Conservation (phyloP, 371 early-diverging fungal species). For the Syncephalastrum racemosum region DNA sequence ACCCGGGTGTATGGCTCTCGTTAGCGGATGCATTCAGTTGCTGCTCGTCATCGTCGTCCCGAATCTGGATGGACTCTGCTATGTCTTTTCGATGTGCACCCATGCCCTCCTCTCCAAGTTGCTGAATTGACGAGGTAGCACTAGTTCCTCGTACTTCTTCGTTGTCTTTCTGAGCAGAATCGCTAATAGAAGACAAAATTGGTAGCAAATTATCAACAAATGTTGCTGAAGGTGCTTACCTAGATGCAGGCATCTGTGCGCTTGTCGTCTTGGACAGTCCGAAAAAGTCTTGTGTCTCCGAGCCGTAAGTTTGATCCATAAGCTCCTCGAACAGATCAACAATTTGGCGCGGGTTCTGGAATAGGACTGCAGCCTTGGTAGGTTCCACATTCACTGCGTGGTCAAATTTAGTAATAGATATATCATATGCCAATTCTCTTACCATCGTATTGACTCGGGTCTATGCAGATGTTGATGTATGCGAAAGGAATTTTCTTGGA, state of each 20-base stretch:
- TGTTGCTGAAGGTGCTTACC: not conserved
- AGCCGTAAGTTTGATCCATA: constrained; percentile 20
- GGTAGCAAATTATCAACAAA: not conserved
- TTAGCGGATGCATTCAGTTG: too few relatives aligned
- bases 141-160: not conserved
- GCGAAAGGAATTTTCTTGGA: constrained; percentile 35
- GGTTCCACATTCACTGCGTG: constrained; percentile 46
- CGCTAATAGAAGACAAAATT: not conserved
- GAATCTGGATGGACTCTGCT: too few relatives aligned
- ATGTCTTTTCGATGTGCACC: too few relatives aligned
- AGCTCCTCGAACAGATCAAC: constrained; percentile 19
- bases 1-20: too few relatives aligned
- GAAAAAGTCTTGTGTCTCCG: constrained; percentile 14
- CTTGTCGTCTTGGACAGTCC: not conserved
- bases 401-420: not conserved
- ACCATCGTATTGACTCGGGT: constrained; percentile 39
- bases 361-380: constrained; percentile 31
- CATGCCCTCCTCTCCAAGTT: not conserved
- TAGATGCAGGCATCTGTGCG: not conserved
- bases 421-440: constrained; percentile 6
- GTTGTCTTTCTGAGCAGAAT: not conserved
- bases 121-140: not conserved
- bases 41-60: too few relatives aligned
- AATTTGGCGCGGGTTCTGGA: constrained; percentile 32
- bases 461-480: constrained; percentile 31